Evolutionary conservation across 139 green algal genomes (phyloP), one percentile per base, ranked within the genome.

Genomic region (Chlamydomonas applanata): DNA sequence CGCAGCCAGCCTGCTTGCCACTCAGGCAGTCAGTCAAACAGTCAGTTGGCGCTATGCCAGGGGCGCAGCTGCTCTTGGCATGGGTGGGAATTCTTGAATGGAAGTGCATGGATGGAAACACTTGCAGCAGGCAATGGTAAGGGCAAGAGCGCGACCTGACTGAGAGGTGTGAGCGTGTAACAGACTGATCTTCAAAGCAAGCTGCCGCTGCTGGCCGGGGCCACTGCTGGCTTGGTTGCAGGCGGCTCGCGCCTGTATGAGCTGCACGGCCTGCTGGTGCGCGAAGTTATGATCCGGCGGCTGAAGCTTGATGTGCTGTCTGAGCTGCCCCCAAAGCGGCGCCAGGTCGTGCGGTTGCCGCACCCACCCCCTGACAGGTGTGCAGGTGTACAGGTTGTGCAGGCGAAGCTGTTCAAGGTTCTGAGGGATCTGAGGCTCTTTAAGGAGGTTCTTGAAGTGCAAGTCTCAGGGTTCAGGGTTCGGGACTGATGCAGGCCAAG

Each of bases 271-370:
- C 72, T 99, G 82, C 87, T 99, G 65, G 79, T 75, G 40, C 79
- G 91, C 24, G 86, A 92, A 62, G 79, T 96, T 25, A 97, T 97
- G 93, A 79, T 99, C 34, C 85, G 95, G 36, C 83, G 95, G 11
- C 83, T 97, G 61, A 99, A 99, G 86, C 30, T 57, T 11, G 91
- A 98, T n/a, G 90, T 98, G 29, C 77, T 97, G 82, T 77, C 75
- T 13, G 76, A 97, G 74, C 89, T 98, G 77, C 94, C 94, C 17
- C 90, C 93, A 36, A 97, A 97, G 82, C 77, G 91, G 34, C 77
- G 94, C 4, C 93, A 98, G 75, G 82, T 90, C 2, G 73, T 90
- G n/a, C 76, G 83, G n/a, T 78, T 90, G 71, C 85, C 85, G 3
- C 64, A 81, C 29, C 85, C 85, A 1, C 66, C 82, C 0, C 24